Conservation (phyloP, 768 basidiomycete species). For the Boletus pseudopeckii region DNA sequence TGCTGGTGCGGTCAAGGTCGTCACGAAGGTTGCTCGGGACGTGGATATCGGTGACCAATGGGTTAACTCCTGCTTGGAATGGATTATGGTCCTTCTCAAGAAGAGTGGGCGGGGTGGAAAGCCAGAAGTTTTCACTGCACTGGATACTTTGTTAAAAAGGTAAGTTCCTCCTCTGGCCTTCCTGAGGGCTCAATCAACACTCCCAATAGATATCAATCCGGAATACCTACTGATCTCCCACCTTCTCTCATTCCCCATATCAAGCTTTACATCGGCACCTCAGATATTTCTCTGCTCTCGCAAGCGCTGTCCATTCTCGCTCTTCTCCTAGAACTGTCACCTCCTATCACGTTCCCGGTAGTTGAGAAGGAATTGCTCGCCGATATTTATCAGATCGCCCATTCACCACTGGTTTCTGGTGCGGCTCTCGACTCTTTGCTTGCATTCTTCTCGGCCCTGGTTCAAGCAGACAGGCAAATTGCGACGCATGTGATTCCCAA, state of each 20-base stretch:
- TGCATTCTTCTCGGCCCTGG: constrained; percentile 77
- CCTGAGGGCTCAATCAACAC: not conserved
- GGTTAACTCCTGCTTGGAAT: constrained; percentile 78
- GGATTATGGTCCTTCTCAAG: constrained; percentile 69
- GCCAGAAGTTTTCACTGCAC: constrained; percentile 71
- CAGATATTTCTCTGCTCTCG: constrained; percentile 76
- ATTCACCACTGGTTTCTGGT: constrained; percentile 76
- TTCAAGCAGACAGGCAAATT: constrained; percentile 78
- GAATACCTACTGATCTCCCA: constrained; percentile 57
- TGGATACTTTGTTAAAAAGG: constrained; percentile 72
- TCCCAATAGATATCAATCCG: constrained; percentile 39
- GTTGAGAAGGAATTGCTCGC: constrained; percentile 68
- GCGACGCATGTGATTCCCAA: constrained; percentile 79
- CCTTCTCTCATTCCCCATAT: constrained; percentile 67
- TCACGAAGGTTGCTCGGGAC: constrained; percentile 77
- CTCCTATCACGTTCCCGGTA: constrained; percentile 65
- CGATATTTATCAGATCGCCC: constrained; percentile 66
- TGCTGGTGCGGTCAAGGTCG: constrained; percentile 74
- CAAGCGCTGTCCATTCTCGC: constrained; percentile 66
- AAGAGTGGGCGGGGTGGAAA: constrained; percentile 80
- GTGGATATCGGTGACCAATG: constrained; percentile 71
- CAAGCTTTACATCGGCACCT: constrained; percentile 66
- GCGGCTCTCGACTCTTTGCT: constrained; percentile 78
- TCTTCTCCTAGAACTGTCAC: constrained; percentile 65
- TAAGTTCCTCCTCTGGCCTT: constrained; percentile 23